A percentile compares a stretch with the other conserved stretches of the same genome.
phyloP scores from a whole-genome alignment of 139 green algal species.

The Gonium pectorale region DNA sequence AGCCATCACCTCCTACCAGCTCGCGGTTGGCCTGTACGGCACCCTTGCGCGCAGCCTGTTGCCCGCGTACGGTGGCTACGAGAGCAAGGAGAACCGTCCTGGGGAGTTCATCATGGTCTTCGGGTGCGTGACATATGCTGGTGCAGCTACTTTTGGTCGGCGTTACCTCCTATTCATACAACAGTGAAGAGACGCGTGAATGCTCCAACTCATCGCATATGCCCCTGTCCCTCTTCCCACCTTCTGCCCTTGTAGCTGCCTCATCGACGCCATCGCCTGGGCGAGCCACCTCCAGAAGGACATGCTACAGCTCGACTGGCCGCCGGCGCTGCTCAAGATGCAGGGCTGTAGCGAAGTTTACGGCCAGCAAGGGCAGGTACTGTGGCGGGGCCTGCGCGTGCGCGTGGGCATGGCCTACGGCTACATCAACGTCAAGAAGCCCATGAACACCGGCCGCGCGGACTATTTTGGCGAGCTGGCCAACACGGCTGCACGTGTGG shows the following conservation, averaged over 20 bases:
- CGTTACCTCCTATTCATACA: too few species aligned
- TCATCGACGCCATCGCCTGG: slow-evolving; percentile 66
- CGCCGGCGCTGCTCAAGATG: slow-evolving; percentile 69
- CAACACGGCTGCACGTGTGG: slow-evolving; percentile 83
- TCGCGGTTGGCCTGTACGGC: slow-evolving; percentile 59
- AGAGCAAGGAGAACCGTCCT: slow-evolving; percentile 90
- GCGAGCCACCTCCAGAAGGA: slow-evolving; percentile 73
- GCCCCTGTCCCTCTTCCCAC: too few species aligned
- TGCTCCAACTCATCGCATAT: too few species aligned
- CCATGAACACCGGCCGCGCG: slow-evolving; percentile 83
- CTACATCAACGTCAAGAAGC: slow-evolving; percentile 68
- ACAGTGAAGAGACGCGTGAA: too few species aligned
- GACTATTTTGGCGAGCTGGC: slow-evolving; percentile 88
- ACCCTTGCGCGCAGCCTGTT: slow-evolving; percentile 72
- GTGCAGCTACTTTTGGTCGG: too few species aligned
- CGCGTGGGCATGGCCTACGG: slow-evolving; percentile 84
- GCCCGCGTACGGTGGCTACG: slow-evolving; percentile 76
- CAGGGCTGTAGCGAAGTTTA: slow-evolving; percentile 60
- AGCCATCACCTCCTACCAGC: slow-evolving; percentile 72
- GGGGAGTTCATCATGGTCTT: slow-evolving; percentile 86
- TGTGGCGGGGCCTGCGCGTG: slow-evolving; percentile 81
- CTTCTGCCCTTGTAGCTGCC: slow-evolving; percentile 16
- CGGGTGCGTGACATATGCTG: too few species aligned
- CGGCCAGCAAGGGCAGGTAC: slow-evolving; percentile 31
- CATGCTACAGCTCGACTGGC: slow-evolving; percentile 79